phyloP scores from a whole-genome alignment of 148 eudicot species.

The Dianthus caryophyllus region DNA sequence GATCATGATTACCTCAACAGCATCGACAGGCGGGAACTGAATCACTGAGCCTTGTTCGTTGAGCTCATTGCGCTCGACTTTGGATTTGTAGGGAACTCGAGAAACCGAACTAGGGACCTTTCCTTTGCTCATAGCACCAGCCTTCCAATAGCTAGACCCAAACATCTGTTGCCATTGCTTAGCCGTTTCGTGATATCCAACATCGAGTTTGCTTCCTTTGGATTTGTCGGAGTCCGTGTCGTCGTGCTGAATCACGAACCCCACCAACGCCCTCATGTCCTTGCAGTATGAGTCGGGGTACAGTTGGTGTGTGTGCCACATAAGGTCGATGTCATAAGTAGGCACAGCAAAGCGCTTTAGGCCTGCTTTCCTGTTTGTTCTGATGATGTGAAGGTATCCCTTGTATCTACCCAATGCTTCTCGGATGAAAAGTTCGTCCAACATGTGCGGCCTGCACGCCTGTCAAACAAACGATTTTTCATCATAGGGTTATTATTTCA shows the following conservation, averaged over 20 bases:
- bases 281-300: constrained; percentile 61
- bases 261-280: constrained; percentile 51
- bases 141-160: constrained; percentile 82
- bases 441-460: constrained; percentile 76
- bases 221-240: constrained; percentile 88
- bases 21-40: constrained; percentile 36
- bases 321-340: constrained; percentile 89
- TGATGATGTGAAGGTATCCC: constrained; percentile 82
- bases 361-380: constrained; percentile 56
- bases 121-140: constrained; percentile 92
- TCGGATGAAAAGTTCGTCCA: constrained; percentile 54
- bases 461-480: constrained; percentile 20
- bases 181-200: constrained; percentile 74
- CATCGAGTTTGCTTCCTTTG: constrained; percentile 81
- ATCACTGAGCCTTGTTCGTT: constrained; percentile 24
- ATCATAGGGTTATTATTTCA: not conserved
- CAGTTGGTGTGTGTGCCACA: constrained; percentile 97
- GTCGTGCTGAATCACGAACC: constrained; percentile 81
- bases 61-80: constrained; percentile 28
- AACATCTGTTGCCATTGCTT: constrained; percentile 66
- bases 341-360: constrained; percentile 65
- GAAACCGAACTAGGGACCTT: constrained; percentile 54
- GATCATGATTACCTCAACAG: constrained; percentile 59
- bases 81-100: constrained; percentile 37
- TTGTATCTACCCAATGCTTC: constrained; percentile 89